Percentiles rank a stretch among this genome's conserved stretches.
These are phyloP conservation scores for Hemisphaericaspora nanyangensis DNA, from an alignment of 805 yeast species.

Conservation along the genomic window DNA sequence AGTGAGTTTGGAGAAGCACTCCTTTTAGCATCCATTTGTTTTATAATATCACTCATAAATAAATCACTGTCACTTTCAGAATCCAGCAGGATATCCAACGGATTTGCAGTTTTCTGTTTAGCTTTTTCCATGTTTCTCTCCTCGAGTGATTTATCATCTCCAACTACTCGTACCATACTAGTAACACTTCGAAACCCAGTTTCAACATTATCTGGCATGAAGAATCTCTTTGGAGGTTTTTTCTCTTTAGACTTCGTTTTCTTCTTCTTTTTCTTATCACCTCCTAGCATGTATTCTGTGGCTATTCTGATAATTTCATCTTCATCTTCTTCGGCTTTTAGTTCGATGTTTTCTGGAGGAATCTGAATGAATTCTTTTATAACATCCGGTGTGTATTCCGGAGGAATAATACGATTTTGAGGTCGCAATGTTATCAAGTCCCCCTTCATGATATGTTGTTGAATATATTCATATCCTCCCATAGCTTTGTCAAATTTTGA, in stretches of 20 bases:
- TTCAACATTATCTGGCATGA: slow-evolving; percentile 70
- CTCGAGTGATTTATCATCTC: not conserved
- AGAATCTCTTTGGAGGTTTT: slow-evolving; percentile 43
- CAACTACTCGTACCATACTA: slow-evolving; percentile 20
- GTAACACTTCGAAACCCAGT: slow-evolving; percentile 60
- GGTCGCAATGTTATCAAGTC: slow-evolving; percentile 39
- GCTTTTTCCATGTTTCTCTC: not conserved
- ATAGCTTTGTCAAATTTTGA: slow-evolving; percentile 77
- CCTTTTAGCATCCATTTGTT: not conserved
- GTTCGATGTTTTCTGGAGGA: slow-evolving; percentile 64
- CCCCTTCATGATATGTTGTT: slow-evolving; percentile 57
- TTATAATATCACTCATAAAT: not conserved
- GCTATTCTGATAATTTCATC: slow-evolving; percentile 69
- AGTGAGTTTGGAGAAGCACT: not conserved
- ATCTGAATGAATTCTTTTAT: slow-evolving; percentile 55
- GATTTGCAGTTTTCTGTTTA: not conserved
- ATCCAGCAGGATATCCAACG: slow-evolving; percentile 1
- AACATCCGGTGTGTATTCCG: slow-evolving; percentile 49
- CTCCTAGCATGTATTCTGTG: slow-evolving; percentile 54
- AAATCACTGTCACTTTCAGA: slow-evolving; percentile 2
- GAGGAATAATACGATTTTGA: slow-evolving; percentile 70
- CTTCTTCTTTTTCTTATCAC: slow-evolving; percentile 11
- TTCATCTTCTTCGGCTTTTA: slow-evolving; percentile 53
- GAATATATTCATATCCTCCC: slow-evolving; percentile 78
- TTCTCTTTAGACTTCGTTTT: slow-evolving; percentile 11